Base-by-base conservation (phyloP, 2,329 filamentous ascomycete genomes). In the Neocucurbitaria cava region DNA sequence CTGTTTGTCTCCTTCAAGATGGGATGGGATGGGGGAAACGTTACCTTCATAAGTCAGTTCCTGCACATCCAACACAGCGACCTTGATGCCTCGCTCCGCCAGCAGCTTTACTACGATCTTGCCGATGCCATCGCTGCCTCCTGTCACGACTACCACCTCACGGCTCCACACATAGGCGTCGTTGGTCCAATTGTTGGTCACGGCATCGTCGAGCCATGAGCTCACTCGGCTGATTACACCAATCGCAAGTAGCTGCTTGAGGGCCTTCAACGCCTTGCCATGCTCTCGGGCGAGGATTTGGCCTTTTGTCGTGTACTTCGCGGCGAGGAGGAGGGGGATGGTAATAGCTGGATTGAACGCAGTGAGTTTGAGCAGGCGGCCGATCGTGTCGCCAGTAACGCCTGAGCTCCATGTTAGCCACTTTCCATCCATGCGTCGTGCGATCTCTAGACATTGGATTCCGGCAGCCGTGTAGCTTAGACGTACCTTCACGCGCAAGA, bases 91-190 rank as follows among this genome's bases (percentile, higher is more conserved):
- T 56, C 77, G 79, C 70, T 87, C 84, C 0, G 85, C 87, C n/a
- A 95, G 79, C 48, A 88, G 72, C 59, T 82, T 80, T 13, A 89
- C 89, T 3, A 91, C 81, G 33, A 83, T 77, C 18, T 83, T 85
- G 13, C 90, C 90, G 66, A 94, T 92, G 0, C 90, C 90, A 51
- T 85, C 85, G 38, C 87, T 86, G 7, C 90, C 90, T 7, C 91
- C 90, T 0, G 90, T 93, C 18, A 93, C 82, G 39, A 92, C 78
- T 2, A 90, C 87, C 46, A 92, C 81, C 76, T 92, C 89, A 46
- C 81, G 82, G 20, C 80, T 76, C 88, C 89, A 92, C 69, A 86
- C 81, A 74, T 88, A 89, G 36, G 70, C 75, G 64, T 86, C 85
- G 10, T 62, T 69, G 1, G 70, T 77, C 78, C 81, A 85, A 45